These are phyloP conservation scores for Rutstroemia sydowiana DNA, from an alignment of 2,329 filamentous ascomycete species.

Conservation along the genomic window DNA sequence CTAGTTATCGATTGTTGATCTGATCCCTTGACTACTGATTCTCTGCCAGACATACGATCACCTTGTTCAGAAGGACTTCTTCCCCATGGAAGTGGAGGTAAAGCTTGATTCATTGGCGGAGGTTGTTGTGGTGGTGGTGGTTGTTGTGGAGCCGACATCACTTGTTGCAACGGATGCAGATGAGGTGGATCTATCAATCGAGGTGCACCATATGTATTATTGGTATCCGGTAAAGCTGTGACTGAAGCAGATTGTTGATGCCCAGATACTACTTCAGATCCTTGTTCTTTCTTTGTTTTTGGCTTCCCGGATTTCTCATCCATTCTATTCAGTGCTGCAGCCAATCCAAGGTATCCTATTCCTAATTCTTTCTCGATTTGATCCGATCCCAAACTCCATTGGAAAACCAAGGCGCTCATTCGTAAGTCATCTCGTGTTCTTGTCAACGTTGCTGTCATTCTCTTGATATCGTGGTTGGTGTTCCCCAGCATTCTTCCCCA, in stretches of 20 bases:
- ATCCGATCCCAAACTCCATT: conserved; percentile 54
- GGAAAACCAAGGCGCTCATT: conserved; percentile 57
- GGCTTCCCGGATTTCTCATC: conserved; percentile 14
- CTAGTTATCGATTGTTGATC: background rate
- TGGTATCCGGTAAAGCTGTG: too few relatives aligned
- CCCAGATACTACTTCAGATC: background rate
- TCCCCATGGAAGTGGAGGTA: conserved; percentile 12
- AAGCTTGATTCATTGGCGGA: background rate
- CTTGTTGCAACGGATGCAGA: background rate
- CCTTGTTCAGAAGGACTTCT: conserved; percentile 14
- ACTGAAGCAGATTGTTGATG: too few relatives aligned
- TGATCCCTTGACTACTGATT: background rate
- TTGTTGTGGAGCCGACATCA: too few relatives aligned
- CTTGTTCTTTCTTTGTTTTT: background rate
- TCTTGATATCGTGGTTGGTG: conserved; percentile 45
- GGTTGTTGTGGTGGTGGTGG: conserved; percentile 10
- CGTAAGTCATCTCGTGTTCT: conserved; percentile 54
- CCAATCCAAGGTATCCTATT: conserved; percentile 60
- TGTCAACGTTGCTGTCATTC: conserved; percentile 48
- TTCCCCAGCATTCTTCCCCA: conserved; percentile 58
- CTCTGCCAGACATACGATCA: conserved; percentile 3
- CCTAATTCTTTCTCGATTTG: conserved; percentile 53
- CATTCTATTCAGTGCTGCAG: conserved; percentile 53
- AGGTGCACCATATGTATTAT: too few relatives aligned
- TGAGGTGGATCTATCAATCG: too few relatives aligned